These are phyloP conservation scores for Chalciporus sphaerocephalus DNA, from an alignment of 768 basidiomycete species.

Conservation along the genomic window DNA sequence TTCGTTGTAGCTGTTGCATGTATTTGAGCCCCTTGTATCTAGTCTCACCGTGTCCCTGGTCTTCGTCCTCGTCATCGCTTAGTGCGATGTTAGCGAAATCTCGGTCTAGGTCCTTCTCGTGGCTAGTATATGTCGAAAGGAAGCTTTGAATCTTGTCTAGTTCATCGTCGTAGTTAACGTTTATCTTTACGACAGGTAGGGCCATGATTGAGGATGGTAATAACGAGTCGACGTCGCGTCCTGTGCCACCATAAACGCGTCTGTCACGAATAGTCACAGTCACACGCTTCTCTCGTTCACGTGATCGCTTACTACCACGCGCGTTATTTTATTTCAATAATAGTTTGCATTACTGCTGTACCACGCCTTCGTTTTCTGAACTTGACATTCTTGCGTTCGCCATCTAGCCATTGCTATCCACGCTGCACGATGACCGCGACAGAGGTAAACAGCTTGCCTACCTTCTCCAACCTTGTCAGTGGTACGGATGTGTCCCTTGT, in stretches of 20 bases:
- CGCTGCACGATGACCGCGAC: too few species aligned
- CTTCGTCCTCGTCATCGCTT: slow-evolving; percentile 40
- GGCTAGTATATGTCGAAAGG: slow-evolving; percentile 61
- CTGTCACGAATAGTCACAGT: slow-evolving; percentile 24
- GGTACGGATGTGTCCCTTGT: slow-evolving; percentile 7
- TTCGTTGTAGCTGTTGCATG: slow-evolving; percentile 78
- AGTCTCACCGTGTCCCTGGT: slow-evolving; percentile 29
- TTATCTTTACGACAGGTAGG: slow-evolving; percentile 54
- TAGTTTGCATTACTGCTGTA: too few species aligned
- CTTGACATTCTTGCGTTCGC: too few species aligned
- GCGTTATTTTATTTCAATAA: too few species aligned
- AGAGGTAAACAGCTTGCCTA: too few species aligned
- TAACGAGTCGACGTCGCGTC: slow-evolving; percentile 5
- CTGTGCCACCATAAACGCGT: slow-evolving; percentile 23
- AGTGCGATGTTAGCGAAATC: slow-evolving; percentile 71
- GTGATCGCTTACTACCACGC: slow-evolving; percentile 2
- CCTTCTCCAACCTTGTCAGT: too few species aligned
- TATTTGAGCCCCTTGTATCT: slow-evolving; percentile 61
- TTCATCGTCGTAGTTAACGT: slow-evolving; percentile 67
- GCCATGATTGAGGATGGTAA: slow-evolving; percentile 50
- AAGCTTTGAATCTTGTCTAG: slow-evolving; percentile 71
- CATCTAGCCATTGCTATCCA: too few species aligned
- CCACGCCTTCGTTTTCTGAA: too few species aligned
- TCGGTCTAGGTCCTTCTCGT: slow-evolving; percentile 60
- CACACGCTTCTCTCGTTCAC: slow-evolving; percentile 13